Conservation (phyloP, 2,329 filamentous ascomycete species). For the Metarhizium guizhouense region DNA sequence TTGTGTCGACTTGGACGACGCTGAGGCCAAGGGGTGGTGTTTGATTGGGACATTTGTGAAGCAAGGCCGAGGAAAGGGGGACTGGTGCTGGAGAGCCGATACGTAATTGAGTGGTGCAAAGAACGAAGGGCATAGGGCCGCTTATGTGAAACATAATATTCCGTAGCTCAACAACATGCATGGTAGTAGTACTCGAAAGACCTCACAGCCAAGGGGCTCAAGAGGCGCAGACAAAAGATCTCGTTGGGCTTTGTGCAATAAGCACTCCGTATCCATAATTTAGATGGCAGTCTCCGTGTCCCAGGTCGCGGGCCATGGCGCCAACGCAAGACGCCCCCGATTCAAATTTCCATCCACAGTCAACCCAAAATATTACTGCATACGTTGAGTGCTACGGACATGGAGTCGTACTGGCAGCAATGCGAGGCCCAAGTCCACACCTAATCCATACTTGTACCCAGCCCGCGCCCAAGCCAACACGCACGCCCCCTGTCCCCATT, state of each 20-base stretch:
- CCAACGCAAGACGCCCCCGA: neutral
- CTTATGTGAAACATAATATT: neutral
- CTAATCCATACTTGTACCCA: neutral
- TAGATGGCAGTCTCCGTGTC: neutral
- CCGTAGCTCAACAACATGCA: neutral
- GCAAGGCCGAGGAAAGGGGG: neutral
- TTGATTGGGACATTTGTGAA: neutral
- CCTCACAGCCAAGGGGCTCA: neutral
- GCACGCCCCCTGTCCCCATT: constrained; percentile 4
- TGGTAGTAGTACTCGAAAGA: neutral
- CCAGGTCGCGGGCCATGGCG: neutral
- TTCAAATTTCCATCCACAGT: neutral
- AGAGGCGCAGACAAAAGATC: neutral
- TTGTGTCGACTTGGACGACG: constrained; percentile 1
- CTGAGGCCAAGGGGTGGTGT: neutral
- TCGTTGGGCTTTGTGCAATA: neutral
- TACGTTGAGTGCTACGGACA: too few relatives aligned
- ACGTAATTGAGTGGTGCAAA: neutral
- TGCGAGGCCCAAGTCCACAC: neutral
- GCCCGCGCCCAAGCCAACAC: neutral
- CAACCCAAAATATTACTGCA: neutral
- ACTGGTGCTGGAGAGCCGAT: neutral
- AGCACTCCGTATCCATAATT: neutral
- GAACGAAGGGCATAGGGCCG: neutral
- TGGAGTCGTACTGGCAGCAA: neutral